Evolutionary conservation across 306 rosid species (phyloP).

Genomic region (Myrica gale): DNA sequence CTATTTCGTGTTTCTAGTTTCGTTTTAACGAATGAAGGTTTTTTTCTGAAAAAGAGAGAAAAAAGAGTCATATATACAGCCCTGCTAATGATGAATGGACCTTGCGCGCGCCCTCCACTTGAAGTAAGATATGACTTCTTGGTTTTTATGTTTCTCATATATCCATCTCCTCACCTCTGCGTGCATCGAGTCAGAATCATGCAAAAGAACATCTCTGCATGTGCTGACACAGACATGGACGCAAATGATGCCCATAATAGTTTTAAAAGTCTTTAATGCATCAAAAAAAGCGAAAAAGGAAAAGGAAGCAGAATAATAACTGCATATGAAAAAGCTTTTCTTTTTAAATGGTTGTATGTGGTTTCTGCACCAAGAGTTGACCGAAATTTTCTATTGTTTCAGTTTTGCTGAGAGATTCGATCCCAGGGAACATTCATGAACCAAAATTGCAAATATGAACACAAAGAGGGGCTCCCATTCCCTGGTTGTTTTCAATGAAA

Average conservation of each 20-base stretch:
- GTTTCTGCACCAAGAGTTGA: neutral
- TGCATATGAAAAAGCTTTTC: neutral
- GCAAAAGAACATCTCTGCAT: neutral
- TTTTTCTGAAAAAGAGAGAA: no score
- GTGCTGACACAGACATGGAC: neutral
- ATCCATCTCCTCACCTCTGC: neutral
- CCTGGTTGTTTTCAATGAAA: constrained; percentile 55
- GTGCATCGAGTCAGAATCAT: neutral
- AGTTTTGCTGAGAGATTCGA: constrained; percentile 83
- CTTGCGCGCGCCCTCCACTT: constrained; percentile 63
- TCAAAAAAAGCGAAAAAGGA: neutral
- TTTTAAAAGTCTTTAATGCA: neutral
- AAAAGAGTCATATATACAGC: constrained; percentile 47
- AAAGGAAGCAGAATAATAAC: neutral
- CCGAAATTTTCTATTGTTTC: constrained; percentile 26
- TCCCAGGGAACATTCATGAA: constrained; percentile 80
- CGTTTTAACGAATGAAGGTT: no score
- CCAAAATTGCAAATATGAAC: constrained; percentile 48
- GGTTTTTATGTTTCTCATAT: constrained; percentile 12
- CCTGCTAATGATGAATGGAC: constrained; percentile 59
- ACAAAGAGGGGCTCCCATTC: constrained; percentile 46
- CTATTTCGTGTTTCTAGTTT: no score
- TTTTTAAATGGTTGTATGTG: neutral
- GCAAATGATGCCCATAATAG: neutral
- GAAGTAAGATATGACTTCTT: constrained; percentile 45